These are phyloP conservation scores for Arctium lappa DNA, from an alignment of 129 eudicot species.

Conservation along the genomic window DNA sequence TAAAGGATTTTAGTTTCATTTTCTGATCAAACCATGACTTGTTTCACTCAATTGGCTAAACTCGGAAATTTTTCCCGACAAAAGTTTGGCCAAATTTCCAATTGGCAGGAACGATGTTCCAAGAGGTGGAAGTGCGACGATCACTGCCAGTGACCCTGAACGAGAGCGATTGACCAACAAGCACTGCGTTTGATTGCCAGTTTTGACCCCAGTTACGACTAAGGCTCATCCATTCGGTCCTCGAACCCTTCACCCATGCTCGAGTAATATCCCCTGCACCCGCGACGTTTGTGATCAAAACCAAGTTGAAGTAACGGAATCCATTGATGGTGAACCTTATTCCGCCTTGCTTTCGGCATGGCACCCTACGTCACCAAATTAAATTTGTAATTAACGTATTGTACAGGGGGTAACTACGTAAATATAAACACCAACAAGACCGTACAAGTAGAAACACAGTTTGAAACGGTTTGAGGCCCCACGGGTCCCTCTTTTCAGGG, in stretches of 20 bases:
- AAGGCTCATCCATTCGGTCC: slow-evolving; percentile 60
- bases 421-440: neutral
- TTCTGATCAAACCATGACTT: neutral
- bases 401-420: neutral
- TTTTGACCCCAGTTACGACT: slow-evolving; percentile 83
- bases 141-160: slow-evolving; percentile 68
- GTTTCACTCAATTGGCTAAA: slow-evolving; percentile 1
- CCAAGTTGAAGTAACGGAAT: slow-evolving; percentile 70
- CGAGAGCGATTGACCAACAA: slow-evolving; percentile 68
- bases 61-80: slow-evolving; percentile 65
- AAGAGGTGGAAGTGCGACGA: slow-evolving; percentile 60
- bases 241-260: slow-evolving; percentile 67
- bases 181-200: slow-evolving; percentile 60
- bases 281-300: slow-evolving; percentile 65
- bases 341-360: slow-evolving; percentile 69
- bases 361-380: slow-evolving; percentile 37
- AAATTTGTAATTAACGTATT: neutral
- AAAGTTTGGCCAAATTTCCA: slow-evolving; percentile 86
- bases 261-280: slow-evolving; percentile 71
- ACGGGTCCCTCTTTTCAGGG: neutral
- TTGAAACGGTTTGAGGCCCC: neutral
- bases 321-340: slow-evolving; percentile 69
- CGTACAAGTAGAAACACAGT: slow-evolving; percentile 19
- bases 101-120: slow-evolving; percentile 56
- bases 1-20: neutral